Percentiles rank a stretch among this genome's conserved stretches.
phyloP scores from a whole-genome alignment of 2,329 filamentous ascomycete species.

The Colletotrichum noveboracense region DNA sequence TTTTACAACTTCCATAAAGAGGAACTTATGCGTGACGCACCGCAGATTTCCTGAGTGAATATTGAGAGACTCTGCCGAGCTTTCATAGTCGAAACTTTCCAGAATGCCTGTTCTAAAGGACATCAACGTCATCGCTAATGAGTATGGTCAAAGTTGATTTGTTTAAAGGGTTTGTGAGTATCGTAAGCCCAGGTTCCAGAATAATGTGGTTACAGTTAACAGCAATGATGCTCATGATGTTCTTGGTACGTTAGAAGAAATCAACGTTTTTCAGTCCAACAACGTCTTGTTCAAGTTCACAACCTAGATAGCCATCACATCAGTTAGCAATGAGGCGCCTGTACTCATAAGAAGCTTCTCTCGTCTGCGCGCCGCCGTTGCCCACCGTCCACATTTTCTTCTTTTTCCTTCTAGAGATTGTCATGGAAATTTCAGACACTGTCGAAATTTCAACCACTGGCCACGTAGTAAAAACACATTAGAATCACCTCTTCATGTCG shows the following conservation, averaged over 20 bases:
- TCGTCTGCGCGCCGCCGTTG: not conserved
- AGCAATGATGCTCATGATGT: not conserved
- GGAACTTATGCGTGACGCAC: fast-evolving
- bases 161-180: not conserved
- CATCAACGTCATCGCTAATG: not conserved
- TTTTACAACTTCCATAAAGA: not conserved
- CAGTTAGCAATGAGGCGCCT: not conserved
- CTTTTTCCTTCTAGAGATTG: not conserved
- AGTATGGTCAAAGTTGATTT: not conserved
- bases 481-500: no score
- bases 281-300: not conserved
- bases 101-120: not conserved
- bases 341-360: not conserved
- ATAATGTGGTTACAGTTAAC: fast-evolving
- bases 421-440: not conserved
- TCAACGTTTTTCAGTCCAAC: not conserved
- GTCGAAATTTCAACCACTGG: fast-evolving
- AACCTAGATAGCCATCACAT: not conserved
- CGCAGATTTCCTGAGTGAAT: not conserved
- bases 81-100: not conserved
- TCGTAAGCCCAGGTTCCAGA: not conserved
- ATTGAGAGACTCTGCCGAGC: fast-evolving
- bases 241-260: fast-evolving
- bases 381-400: not conserved
- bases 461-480: no score